Conservation (phyloP, 1,284 basidiomycete species). For the Boletus smithii region DNA sequence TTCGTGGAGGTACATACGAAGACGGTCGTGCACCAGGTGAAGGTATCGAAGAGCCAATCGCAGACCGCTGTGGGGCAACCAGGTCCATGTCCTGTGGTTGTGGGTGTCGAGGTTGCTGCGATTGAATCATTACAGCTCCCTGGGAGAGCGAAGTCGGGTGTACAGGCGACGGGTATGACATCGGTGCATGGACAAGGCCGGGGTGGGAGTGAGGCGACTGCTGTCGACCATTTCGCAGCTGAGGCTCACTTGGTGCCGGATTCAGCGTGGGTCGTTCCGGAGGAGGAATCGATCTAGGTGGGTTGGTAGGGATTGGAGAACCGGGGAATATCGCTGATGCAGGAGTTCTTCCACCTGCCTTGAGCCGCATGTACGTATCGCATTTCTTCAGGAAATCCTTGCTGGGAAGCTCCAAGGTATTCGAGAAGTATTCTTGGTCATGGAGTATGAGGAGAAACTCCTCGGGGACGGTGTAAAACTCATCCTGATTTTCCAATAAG, state of each 20-base stretch:
- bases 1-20: slow-evolving; percentile 51
- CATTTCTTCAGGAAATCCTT: slow-evolving; percentile 91
- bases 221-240: slow-evolving; percentile 43
- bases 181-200: slow-evolving; percentile 39
- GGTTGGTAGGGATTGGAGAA: slow-evolving; percentile 28
- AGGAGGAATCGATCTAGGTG: slow-evolving; percentile 26
- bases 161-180: slow-evolving; percentile 42
- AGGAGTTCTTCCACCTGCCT: slow-evolving; percentile 42
- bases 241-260: slow-evolving; percentile 38
- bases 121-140: slow-evolving; percentile 41
- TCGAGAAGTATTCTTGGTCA: slow-evolving; percentile 84
- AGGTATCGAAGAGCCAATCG: slow-evolving; percentile 38
- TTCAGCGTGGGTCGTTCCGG: slow-evolving; percentile 37
- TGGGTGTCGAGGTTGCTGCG: slow-evolving; percentile 36
- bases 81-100: slow-evolving; percentile 51
- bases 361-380: slow-evolving; percentile 67
- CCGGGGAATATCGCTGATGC: slow-evolving; percentile 36
- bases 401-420: slow-evolving; percentile 77
- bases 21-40: slow-evolving; percentile 51
- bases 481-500: slow-evolving; percentile 91
- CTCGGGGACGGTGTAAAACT: slow-evolving; percentile 85
- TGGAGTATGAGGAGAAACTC: slow-evolving; percentile 81
- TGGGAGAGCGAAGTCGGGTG: slow-evolving; percentile 42
- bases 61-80: slow-evolving; percentile 44
- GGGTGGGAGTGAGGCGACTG: slow-evolving; percentile 42